A percentile compares a stretch with the other conserved stretches of the same genome.
phyloP scores from a whole-genome alignment of 768 basidiomycete genomes.

The Tricholomella constricta region DNA sequence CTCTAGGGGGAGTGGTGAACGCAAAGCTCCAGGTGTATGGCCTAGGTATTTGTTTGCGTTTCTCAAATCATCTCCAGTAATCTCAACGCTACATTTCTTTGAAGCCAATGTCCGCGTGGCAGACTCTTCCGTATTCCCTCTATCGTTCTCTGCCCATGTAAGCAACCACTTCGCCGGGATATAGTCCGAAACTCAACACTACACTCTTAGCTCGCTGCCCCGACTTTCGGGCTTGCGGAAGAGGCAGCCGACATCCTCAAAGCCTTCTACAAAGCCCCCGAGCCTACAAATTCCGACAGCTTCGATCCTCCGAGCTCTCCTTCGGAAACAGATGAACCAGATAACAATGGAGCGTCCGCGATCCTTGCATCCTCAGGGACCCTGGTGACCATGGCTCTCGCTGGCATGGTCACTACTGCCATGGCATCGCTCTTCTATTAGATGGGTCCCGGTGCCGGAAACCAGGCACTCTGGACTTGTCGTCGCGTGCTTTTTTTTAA shows the following conservation, averaged over 20 bases:
- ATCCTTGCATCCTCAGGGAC: background rate
- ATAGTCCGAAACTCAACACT: background rate
- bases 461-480: too few species aligned
- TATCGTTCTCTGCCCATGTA: constrained; percentile 27
- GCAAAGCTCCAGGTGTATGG: constrained; percentile 57
- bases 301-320: background rate
- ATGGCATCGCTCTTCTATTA: background rate
- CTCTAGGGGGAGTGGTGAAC: constrained; percentile 62
- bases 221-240: constrained; percentile 15
- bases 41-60: constrained; percentile 23
- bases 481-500: background rate
- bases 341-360: background rate
- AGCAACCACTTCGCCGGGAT: background rate
- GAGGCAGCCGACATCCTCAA: constrained; percentile 8
- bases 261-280: background rate
- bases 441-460: too few species aligned
- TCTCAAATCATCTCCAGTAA: too few species aligned
- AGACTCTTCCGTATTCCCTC: constrained; percentile 27
- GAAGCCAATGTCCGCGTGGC: constrained; percentile 47
- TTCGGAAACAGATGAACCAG: background rate
- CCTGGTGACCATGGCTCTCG: background rate
- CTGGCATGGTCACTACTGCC: background rate
- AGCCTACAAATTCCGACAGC: background rate
- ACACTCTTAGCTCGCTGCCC: constrained; percentile 6
- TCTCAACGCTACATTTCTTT: background rate